Evolutionary conservation across 2,329 filamentous ascomycete genomes (phyloP), one percentile per base, ranked within the genome.

Genomic region (Fusarium continuum): DNA sequence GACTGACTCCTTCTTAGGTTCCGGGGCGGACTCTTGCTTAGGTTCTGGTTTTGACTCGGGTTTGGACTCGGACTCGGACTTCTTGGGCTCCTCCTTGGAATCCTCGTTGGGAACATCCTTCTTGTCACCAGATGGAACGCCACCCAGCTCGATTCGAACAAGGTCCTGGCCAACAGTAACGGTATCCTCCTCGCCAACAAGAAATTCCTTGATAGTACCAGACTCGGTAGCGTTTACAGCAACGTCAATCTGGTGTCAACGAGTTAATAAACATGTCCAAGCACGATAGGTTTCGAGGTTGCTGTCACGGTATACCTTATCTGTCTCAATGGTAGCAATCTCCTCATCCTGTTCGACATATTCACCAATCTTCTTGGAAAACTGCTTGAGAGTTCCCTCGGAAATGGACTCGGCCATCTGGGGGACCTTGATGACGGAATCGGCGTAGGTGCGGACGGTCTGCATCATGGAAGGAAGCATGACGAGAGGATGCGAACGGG

Each of bases 341-440:
- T 99, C 95, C 80, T 98, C 95, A 74, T 99, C 95, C 72, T 90
- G 89, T 81, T 96, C 93, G 47, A 99, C 93, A 71, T 88, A 93
- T 76, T 99, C 95, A 73, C 95, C 95, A 70, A 97, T 83, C 80
- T 94, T 77, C 77, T 98, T 98, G 73, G 87, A 90, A 83, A 93
- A 98, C 75, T 97, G 93, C 81, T 97, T 97, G 73, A 99, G 78
- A 19, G 95, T 99, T 61, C 95, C 95, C 79, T 99, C 95, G 38
- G 92, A 96, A 77, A 99, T 98, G 44, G 95, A 98, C 79, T 99
- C 95, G 65, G 95, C 95, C 95, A 99, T 98, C 76, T 95, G 87
- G 28, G 95, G 95, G 68, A 98, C 95, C 81, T 98, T 94, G 77
- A 99, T 88, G 64, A 94, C 80, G 69, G 87, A 89, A 74, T 96